Base-by-base conservation (phyloP, 495 filamentous ascomycete genomes). In the Cercophora newfieldiana region DNA sequence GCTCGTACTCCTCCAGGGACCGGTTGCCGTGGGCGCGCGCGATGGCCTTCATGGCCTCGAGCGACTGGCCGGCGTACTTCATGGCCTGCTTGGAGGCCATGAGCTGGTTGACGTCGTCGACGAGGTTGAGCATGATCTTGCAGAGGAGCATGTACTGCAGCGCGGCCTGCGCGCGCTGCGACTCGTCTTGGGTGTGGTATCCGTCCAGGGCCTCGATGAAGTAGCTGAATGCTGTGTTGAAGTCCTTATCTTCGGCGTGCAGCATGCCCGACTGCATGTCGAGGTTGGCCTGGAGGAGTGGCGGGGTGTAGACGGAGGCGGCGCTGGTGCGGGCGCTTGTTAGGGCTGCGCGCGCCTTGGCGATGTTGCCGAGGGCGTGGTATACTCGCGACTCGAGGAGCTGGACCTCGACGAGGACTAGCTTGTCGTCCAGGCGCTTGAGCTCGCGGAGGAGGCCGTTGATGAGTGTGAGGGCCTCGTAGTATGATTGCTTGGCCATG, bases 251-350 rank as follows among this genome's bases (percentile, higher is more conserved):
- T 80, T 98, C 96, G 22, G 95, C 95, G 77, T 99, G 95, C 24
- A 99, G 86, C 89, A 97, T 97, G 70, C 95, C 95, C 59, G 91
- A 96, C 81, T 99, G 95, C 96, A 98, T 98, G 71, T 99, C 95
- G 62, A 99, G 83, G 68, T 94, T 91, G 48, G 95, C 96, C 80
- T 99, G 95, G 66, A 98, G 85, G 63, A 96, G 86, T 12, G 95
- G 95, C 26, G 96, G 95, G 19, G 92, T 97, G 82, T 99, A 99
- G 64, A 98, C 96, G 26, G 92, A 94, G 30, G 96, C 95, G 50
- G 95, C 95, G 58, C 90, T 94, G 49, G 95, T 99, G 69, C 95
- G 89, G 30, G 95, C 93, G 64, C 91, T 93, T 14, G 96, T 98
- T 29, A 99, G 85, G 47, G 96, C 94, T 31, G 95, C 96, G 68